phyloP scores from a whole-genome alignment of 306 rosid genomes.

The Lathyrus oleraceus region DNA sequence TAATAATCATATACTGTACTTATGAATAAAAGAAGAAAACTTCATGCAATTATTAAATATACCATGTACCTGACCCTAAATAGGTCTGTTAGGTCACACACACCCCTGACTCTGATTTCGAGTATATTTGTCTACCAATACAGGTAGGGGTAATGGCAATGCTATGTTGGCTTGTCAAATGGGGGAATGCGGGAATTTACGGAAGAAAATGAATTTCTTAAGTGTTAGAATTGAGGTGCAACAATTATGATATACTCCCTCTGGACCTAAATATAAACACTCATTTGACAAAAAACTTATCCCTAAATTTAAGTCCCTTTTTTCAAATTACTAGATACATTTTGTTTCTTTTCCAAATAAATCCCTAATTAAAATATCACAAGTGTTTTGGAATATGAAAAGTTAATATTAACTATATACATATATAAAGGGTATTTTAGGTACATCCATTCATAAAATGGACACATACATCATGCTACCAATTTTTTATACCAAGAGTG shows the following conservation, averaged over 20 bases:
- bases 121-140: background rate
- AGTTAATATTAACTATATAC: no score
- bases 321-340: no score
- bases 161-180: background rate
- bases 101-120: background rate
- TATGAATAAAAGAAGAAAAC: background rate
- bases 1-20: background rate
- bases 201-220: background rate
- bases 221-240: constrained; percentile 11
- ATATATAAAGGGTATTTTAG: no score
- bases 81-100: background rate
- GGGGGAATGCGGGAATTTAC: background rate
- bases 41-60: background rate
- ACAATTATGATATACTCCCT: background rate
- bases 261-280: no score
- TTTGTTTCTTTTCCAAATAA: no score
- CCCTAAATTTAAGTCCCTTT: no score
- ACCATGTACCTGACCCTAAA: background rate
- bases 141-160: background rate
- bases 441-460: no score
- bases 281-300: no score
- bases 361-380: no score
- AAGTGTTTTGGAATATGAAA: no score
- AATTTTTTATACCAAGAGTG: no score
- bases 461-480: no score